Percentiles rank a stretch among this genome's conserved stretches.
Conservation (phyloP, 176 grass and related monocot species). For the Typha latifolia region DNA sequence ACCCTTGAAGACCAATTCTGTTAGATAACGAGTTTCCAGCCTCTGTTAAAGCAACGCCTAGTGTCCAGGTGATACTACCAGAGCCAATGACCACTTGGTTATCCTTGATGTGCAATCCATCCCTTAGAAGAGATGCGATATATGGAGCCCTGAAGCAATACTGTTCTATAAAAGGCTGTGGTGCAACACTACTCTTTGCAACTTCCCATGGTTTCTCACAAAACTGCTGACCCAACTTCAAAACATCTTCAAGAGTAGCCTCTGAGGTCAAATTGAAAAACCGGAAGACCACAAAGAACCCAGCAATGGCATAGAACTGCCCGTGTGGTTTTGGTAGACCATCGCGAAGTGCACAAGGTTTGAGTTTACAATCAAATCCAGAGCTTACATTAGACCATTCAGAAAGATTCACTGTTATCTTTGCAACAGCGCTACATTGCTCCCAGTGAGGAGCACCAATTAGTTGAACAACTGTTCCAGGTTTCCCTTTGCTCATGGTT, state of each 20-base stretch:
- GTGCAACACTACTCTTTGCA: slow-evolving; percentile 76
- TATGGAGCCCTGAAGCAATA: slow-evolving; percentile 96
- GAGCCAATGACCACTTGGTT: slow-evolving; percentile 70
- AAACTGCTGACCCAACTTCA: slow-evolving; percentile 64
- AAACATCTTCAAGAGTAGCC: slow-evolving; percentile 61
- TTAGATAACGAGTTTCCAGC: slow-evolving; percentile 58
- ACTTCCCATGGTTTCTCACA: slow-evolving; percentile 83
- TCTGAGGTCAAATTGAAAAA: slow-evolving; percentile 94
- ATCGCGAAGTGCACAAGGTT: slow-evolving; percentile 70
- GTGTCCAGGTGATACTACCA: slow-evolving; percentile 93
- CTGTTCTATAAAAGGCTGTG: slow-evolving; percentile 91
- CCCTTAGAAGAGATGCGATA: slow-evolving; percentile 76
- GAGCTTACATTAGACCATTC: slow-evolving; percentile 71
- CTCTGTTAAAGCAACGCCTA: slow-evolving; percentile 79
- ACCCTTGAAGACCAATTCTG: slow-evolving; percentile 59
- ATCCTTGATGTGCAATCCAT: slow-evolving; percentile 81
- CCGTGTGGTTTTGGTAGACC: slow-evolving; percentile 61
- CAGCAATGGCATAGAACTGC: slow-evolving; percentile 84
- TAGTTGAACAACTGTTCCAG: slow-evolving; percentile 57
- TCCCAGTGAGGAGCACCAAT: slow-evolving; percentile 76
- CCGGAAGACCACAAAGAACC: slow-evolving; percentile 90
- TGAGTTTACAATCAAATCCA: slow-evolving; percentile 55
- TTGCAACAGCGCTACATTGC: slow-evolving; percentile 71
- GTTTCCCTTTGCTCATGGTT: slow-evolving; percentile 32
- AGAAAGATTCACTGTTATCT: slow-evolving; percentile 62